Base-by-base conservation (phyloP, 768 basidiomycete species). In the Trametopsis cervina region DNA sequence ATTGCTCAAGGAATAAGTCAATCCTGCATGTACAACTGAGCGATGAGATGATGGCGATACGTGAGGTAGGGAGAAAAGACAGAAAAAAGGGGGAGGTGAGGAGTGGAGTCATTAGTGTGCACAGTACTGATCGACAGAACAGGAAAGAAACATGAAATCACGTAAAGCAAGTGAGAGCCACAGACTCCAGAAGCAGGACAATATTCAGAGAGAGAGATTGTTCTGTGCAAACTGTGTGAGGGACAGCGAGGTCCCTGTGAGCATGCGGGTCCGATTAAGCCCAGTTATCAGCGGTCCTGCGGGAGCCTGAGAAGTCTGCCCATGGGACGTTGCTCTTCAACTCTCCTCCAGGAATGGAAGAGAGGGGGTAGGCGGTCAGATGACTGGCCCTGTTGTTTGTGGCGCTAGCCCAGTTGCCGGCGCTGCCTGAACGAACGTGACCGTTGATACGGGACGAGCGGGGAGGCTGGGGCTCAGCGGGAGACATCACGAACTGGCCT, bases 401-500 rank as follows among this genome's bases (percentile, higher is more conserved):
- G 56, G 85, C 71, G 57, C 67, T 78, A 37, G 72, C 82, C 87
- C 87, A 89, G 61, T 87, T 89, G 25, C 85, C 85, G 22, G 83
- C 83, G 62, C 86, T 89, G 40, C 87, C 87, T 38, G 85, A 79
- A 52, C 87, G 81, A 50, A 79, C 78, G 59, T 89, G 86, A 29
- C 83, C 82, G 47, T 72, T 79, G 23, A 70, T 68, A 48, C 85
- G 77, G 17, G 60, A 47, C 17, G 70, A 55, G 35, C 58, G 56
- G 42, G 48, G 62, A 38, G 68, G 63, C 58, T 67, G 53, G 33
- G 29, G 21, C 23, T 47, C 46, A 71, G 75, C 43, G 66, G 72
- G 36, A 69, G 72, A 50, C 49, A 59, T 27, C 56, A 51, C 56
- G 63, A 62, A 29, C 58, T 58, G 57, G 63, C 77, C 58, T 10